Base-by-base conservation (phyloP, 2,329 filamentous ascomycete species). In the Dactylonectria macrodidyma region DNA sequence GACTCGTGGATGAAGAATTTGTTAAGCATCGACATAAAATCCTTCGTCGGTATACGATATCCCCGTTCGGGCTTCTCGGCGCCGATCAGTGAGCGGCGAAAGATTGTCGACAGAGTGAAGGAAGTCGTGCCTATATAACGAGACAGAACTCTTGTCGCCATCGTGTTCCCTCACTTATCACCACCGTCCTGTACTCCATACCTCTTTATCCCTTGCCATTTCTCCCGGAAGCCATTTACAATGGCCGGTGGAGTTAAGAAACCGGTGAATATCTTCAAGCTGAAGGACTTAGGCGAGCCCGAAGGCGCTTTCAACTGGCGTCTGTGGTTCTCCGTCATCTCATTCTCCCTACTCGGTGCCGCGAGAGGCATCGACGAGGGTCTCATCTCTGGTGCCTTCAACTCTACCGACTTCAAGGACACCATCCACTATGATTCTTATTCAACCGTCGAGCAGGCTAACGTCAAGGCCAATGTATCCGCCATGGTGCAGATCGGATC, bases 401-500 rank as follows among this genome's bases (percentile, higher is more conserved):
- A 89, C 76, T 90, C 89, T 16, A 83, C 86, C 70, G 84, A 90
- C 59, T 93, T 93, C 78, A 86, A 91, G 72, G 71, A 78, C 1
- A 84, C 84, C 38, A 91, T 93, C 77, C 75, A 89, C 71, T 89
- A 90, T 68, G 80, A 83, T 6, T 82, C 84, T 2, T 90, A 90
- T 74, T 83, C 80, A 50, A 73, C 80, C 0, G 82, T 85, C 4
- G 85, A 88, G 54, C 83, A 87, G 76, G 90, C 91, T 67, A 90
- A 93, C 78, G 90, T 92, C 81, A 90, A 92, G 80, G 90, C 88
- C 73, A 95, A 95, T 79, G 92, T 95, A 62, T 92, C 92, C 1
- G 88, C 91, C 55, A 95, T 95, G 93, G 93, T 95, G 0, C 93
- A 95, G 80, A 89, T 95, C 75, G 93, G 93, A 26, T 92, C 89